Evolutionary conservation across 805 yeast genomes (phyloP).

Genomic region (Candida silvatica): DNA sequence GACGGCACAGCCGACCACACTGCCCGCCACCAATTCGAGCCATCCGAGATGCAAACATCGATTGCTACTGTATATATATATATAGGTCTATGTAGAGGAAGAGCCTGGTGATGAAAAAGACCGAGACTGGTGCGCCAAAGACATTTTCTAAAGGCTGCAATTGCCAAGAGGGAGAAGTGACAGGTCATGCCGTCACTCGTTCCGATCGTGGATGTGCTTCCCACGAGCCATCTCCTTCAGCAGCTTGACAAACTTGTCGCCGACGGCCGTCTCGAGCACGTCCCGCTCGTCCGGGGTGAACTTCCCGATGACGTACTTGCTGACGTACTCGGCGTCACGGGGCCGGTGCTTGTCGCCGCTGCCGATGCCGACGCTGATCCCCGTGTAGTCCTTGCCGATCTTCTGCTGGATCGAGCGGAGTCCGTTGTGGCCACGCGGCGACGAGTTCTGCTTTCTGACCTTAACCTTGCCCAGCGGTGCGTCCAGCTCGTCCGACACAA

Average conservation of each 20-base stretch:
- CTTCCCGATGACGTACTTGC: slow-evolving; percentile 54
- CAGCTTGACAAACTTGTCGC: slow-evolving; percentile 30
- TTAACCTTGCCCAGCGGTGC: slow-evolving; percentile 58
- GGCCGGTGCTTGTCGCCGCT: slow-evolving; percentile 31
- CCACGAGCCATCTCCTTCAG: slow-evolving; percentile 27
- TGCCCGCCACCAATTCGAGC: too few species aligned
- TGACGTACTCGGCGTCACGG: slow-evolving; percentile 29
- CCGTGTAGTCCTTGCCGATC: slow-evolving; percentile 47
- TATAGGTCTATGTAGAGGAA: too few species aligned
- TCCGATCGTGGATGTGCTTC: too few species aligned
- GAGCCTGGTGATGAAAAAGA: too few species aligned
- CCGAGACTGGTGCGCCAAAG: too few species aligned
- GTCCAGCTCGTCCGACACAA: slow-evolving; percentile 76
- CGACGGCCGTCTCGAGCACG: slow-evolving; percentile 28
- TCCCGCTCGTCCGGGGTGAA: slow-evolving; percentile 38
- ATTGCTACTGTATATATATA: too few species aligned
- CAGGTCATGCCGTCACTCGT: too few species aligned
- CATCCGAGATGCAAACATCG: too few species aligned
- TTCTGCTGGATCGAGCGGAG: slow-evolving; percentile 44
- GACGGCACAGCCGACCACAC: too few species aligned
- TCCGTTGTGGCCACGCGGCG: slow-evolving; percentile 83
- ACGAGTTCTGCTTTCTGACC: slow-evolving; percentile 47
- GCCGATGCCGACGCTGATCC: slow-evolving; percentile 74
- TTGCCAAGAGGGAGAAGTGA: not conserved
- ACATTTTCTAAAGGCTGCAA: not conserved